Percentiles rank a stretch among this genome's conserved stretches.
Conservation (phyloP, 1,284 basidiomycete species). For the Cutaneotrichosporon cutaneum region DNA sequence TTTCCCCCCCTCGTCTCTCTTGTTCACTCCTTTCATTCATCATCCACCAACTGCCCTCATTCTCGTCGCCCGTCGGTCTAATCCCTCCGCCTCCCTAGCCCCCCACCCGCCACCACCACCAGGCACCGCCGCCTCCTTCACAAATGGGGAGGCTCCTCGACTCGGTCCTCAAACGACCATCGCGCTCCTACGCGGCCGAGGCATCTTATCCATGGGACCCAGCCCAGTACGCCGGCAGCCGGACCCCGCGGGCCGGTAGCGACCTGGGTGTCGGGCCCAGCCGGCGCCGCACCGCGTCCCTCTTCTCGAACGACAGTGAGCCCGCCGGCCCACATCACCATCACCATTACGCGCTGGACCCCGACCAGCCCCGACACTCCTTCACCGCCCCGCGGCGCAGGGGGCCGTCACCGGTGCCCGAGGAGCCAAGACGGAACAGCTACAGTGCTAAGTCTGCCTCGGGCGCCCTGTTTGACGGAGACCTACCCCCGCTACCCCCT, state of each 20-base stretch:
- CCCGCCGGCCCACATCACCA: too few species aligned
- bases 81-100: not conserved
- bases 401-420: not conserved
- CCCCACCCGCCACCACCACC: not conserved
- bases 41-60: not conserved
- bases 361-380: not conserved
- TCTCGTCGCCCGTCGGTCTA: not conserved
- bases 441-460: not conserved
- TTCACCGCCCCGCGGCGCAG: not conserved
- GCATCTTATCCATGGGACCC: conserved; percentile 4
- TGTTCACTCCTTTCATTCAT: not conserved
- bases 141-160: conserved; percentile 47
- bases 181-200: conserved; percentile 39
- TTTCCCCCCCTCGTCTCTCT: not conserved
- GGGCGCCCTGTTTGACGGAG: conserved; percentile 9
- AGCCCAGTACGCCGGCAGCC: not conserved
- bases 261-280: conserved; percentile 6
- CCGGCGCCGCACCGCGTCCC: not conserved
- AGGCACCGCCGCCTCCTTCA: conserved; percentile 1
- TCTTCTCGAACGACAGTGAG: conserved; percentile 6
- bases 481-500: conserved; percentile 7
- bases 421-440: not conserved
- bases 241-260: not conserved
- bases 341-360: not conserved
- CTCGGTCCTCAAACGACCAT: conserved; percentile 41